These are phyloP conservation scores for Gentiana dahurica DNA, from an alignment of 257 asterid species.

Conservation along the genomic window DNA sequence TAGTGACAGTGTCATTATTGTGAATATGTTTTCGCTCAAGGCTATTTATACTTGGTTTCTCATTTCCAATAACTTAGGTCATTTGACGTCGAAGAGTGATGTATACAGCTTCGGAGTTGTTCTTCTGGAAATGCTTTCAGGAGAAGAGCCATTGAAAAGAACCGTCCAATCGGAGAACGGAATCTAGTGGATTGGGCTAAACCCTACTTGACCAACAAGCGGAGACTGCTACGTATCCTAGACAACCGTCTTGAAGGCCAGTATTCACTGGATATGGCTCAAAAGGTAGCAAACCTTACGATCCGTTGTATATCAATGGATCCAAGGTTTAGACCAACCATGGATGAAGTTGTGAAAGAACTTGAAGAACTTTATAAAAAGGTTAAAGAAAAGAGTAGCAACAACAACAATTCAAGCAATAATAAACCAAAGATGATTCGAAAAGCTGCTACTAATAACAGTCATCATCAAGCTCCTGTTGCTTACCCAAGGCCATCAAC, in stretches of 20 bases:
- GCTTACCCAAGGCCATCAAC: slow-evolving; percentile 31
- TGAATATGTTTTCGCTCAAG: slow-evolving; percentile 57
- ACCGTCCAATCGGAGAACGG: slow-evolving; percentile 35
- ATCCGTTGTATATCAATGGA: slow-evolving; percentile 27
- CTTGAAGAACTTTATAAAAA: slow-evolving; percentile 17
- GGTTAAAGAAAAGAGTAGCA: slow-evolving; percentile 12
- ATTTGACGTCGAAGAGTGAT: slow-evolving; percentile 32
- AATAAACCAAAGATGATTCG: slow-evolving; percentile 26
- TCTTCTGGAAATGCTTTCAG: slow-evolving; percentile 36
- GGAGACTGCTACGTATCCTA: slow-evolving; percentile 25
- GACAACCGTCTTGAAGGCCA: slow-evolving; percentile 42
- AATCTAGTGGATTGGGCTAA: slow-evolving; percentile 40
- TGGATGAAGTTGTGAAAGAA: slow-evolving; percentile 32
- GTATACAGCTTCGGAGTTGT: slow-evolving; percentile 42
- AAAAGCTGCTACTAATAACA: slow-evolving; percentile 14
- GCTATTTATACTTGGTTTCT: background rate
- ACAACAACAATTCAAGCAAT: slow-evolving; percentile 11
- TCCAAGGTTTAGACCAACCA: slow-evolving; percentile 30
- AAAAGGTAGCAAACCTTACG: slow-evolving; percentile 26
- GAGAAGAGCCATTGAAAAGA: slow-evolving; percentile 34
- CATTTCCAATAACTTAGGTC: slow-evolving; percentile 18
- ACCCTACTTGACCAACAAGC: slow-evolving; percentile 29
- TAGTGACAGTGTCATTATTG: slow-evolving; percentile 63
- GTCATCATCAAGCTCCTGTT: slow-evolving; percentile 3
- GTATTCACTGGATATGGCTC: slow-evolving; percentile 26